These are phyloP conservation scores for Digitaria exilis DNA, from an alignment of 202 grass and related monocot species.

Conservation along the genomic window DNA sequence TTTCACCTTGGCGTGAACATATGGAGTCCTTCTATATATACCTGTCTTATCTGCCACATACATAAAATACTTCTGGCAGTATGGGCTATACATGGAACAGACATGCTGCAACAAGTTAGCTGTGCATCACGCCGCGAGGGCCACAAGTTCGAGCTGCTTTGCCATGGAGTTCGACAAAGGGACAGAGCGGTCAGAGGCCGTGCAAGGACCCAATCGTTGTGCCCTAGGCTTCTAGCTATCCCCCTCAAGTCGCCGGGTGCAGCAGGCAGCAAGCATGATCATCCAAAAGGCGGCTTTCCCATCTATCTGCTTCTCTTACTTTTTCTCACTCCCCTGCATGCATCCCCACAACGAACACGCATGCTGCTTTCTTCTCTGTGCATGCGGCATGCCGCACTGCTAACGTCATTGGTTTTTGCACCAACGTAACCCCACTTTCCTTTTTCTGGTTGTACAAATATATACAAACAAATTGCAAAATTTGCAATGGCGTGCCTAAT, in stretches of 20 bases:
- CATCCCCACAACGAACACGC: slow-evolving; percentile 1
- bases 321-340: not conserved
- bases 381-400: slow-evolving; percentile 22
- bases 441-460: not conserved
- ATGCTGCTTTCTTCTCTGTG: too few relatives aligned
- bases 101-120: slow-evolving; percentile 20
- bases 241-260: slow-evolving; percentile 25
- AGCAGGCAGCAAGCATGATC: slow-evolving; percentile 49
- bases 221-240: slow-evolving; percentile 23
- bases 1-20: not conserved
- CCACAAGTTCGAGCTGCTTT: slow-evolving; percentile 20
- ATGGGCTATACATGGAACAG: not conserved
- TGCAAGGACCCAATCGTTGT: slow-evolving; percentile 41
- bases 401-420: not conserved
- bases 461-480: not conserved
- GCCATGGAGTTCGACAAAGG: slow-evolving; percentile 64
- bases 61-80: not conserved
- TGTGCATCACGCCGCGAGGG: not conserved
- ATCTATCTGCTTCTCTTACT: too few relatives aligned
- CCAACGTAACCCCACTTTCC: not conserved
- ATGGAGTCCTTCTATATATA: not conserved
- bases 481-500: not conserved
- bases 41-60: not conserved
- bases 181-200: slow-evolving; percentile 52
- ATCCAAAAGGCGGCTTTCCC: slow-evolving; percentile 45